Conservation (phyloP, 192 early-diverging fungal species). For the Gonapodya sp. region DNA sequence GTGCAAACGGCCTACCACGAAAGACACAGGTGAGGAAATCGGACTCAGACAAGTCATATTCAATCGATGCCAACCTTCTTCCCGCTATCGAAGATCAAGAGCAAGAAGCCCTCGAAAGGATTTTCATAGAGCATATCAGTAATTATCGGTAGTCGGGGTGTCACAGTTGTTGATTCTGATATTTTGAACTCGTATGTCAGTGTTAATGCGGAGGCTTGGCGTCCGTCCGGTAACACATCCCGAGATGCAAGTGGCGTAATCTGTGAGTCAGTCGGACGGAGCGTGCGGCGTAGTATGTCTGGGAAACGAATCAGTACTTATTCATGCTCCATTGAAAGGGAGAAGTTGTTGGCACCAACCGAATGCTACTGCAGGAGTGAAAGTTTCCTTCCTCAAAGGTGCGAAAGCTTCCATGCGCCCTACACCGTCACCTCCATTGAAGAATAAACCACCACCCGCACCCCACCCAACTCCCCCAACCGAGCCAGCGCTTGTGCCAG, state of each 20-base stretch:
- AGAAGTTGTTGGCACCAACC: constrained; percentile 15
- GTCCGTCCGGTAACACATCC: constrained; percentile 60
- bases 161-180: constrained; percentile 40
- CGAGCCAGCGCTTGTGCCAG: constrained; percentile 27
- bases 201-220: constrained; percentile 59
- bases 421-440: constrained; percentile 42
- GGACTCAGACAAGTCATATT: constrained; percentile 7
- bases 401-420: constrained; percentile 64
- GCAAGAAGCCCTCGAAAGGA: constrained; percentile 50
- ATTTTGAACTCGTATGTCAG: constrained; percentile 66
- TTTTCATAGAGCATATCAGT: constrained; percentile 69
- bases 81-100: constrained; percentile 30
- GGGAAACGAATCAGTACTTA: constrained; percentile 16
- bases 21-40: neutral
- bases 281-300: constrained; percentile 50
- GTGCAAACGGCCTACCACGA: neutral
- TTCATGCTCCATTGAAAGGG: constrained; percentile 2
- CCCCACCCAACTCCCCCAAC: constrained; percentile 23
- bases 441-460: constrained; percentile 20
- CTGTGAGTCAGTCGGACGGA: constrained; percentile 53
- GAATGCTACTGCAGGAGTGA: constrained; percentile 39
- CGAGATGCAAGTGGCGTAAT: constrained; percentile 64
- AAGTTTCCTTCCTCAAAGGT: constrained; percentile 58
- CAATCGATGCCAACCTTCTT: neutral
- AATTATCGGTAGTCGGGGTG: constrained; percentile 48